Evolutionary conservation across 208 protist genomes (phyloP), one percentile per base, ranked within the genome.

Genomic region (Spironucleus salmonicida): DNA sequence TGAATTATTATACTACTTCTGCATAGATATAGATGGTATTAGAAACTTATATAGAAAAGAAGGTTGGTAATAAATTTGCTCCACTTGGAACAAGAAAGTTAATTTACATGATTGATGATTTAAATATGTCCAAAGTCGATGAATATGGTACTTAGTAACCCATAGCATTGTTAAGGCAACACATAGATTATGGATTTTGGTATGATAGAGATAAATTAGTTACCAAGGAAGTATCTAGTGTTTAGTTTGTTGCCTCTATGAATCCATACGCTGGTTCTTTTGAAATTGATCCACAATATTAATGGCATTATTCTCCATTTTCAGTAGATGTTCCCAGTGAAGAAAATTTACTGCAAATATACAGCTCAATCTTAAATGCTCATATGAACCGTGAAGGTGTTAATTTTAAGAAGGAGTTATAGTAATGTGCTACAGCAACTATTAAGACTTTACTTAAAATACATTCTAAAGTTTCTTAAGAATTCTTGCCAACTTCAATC

Each of bases 181-280:
- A 96, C 83, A 84, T 13, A 11, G 92, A 94, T 76, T 97, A 96
- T 80, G 87, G 89, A 58, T 92, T 91, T 85, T 98, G 92, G 91
- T 98, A 95, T 82, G 93, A 96, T 83, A 85, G 92, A 45, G 84
- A 93, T 89, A 96, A 88, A 53, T 80, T 90, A 29, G n/a, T 11
- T 80, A 61, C 91, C 59, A 95, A 95, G 84, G 89, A 94, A 77
- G 87, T 98, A 62, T 85, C 90, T 39, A 92, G 95, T 77, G 81
- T 90, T 35, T 90, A 93, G 75, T 96, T 94, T 79, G 85, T 96
- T 35, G 89, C 90, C 49, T 88, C 91, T 61, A 95, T 98, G 92
- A 98, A 98, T 82, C 94, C 93, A 34, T 95, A 93, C 81, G 91
- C 92, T 19, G 94, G 94, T 81, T 96, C 92, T 59, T 98, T 97